These are phyloP conservation scores for Jatropha curcas DNA, from an alignment of 345 rosid species.

Conservation along the genomic window DNA sequence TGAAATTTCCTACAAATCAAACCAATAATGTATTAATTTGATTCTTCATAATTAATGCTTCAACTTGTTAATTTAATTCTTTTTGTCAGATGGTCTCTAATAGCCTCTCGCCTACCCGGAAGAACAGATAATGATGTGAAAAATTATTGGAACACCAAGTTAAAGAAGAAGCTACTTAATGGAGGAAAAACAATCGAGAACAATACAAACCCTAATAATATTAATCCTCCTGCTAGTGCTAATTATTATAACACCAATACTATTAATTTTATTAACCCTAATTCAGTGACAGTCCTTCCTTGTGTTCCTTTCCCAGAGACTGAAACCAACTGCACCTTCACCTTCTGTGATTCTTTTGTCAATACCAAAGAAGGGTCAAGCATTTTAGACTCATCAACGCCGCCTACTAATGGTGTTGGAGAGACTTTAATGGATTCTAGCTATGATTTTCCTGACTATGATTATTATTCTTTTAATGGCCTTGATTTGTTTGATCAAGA, in stretches of 20 bases:
- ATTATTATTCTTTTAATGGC: not conserved
- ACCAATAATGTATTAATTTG: too few relatives aligned
- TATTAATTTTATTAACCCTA: not conserved
- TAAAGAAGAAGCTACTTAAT: conserved; percentile 64
- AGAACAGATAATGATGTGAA: conserved; percentile 92
- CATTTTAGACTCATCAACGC: conserved; percentile 31
- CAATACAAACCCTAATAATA: not conserved
- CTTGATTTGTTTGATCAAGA: conserved; percentile 13
- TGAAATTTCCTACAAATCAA: too few relatives aligned
- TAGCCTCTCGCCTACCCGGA: conserved; percentile 85
- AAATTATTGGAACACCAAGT: conserved; percentile 93
- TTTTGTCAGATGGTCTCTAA: conserved; percentile 69
- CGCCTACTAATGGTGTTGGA: too few relatives aligned
- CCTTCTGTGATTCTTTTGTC: conserved; percentile 37
- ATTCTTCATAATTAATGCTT: not conserved
- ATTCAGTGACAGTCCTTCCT: conserved; percentile 3
- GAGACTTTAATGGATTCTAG: conserved; percentile 5
- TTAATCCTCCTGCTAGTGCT: not conserved
- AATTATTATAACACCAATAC: not conserved
- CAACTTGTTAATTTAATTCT: conserved; percentile 28
- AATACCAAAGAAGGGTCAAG: conserved; percentile 29
- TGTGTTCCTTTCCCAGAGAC: conserved; percentile 17
- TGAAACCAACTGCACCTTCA: conserved; percentile 16
- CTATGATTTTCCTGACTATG: not conserved
- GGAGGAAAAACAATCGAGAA: conserved; percentile 30